These are phyloP conservation scores for Schrenkiella parvula DNA, from an alignment of 345 rosid species.

Conservation along the genomic window DNA sequence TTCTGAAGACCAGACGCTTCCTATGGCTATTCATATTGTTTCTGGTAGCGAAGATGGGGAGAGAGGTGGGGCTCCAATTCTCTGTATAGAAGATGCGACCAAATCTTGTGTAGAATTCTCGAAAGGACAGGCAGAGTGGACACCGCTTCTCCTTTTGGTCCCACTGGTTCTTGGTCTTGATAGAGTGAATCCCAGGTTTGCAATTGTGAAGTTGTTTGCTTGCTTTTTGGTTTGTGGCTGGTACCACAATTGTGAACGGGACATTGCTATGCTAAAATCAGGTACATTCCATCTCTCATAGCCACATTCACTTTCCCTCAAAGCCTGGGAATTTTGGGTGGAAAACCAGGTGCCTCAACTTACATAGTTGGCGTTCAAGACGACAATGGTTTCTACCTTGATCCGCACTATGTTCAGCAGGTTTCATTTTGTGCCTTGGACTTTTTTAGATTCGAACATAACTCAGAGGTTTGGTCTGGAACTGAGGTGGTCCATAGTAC, in stretches of 20 bases:
- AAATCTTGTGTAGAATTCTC: constrained; percentile 69
- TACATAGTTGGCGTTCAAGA: constrained; percentile 92
- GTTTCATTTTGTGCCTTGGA: constrained; percentile 11
- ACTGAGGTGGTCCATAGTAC: neutral
- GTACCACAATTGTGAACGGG: too few relatives aligned
- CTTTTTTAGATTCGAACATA: neutral
- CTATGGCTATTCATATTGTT: constrained; percentile 85
- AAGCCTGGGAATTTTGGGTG: constrained; percentile 92
- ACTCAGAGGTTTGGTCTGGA: neutral
- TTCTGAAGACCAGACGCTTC: constrained; percentile 40
- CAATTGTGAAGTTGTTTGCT: neutral
- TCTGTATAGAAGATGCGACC: constrained; percentile 74
- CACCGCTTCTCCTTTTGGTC: constrained; percentile 80
- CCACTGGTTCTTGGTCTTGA: constrained; percentile 97
- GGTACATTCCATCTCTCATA: constrained; percentile 77
- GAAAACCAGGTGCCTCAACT: constrained; percentile 88
- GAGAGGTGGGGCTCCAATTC: constrained; percentile 94
- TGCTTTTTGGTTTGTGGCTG: neutral
- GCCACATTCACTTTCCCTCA: constrained; percentile 84
- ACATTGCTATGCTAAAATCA: constrained; percentile 13
- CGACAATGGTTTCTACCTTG: constrained; percentile 74
- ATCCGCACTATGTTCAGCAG: constrained; percentile 84
- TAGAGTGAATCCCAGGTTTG: constrained; percentile 83
- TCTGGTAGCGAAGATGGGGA: constrained; percentile 96
- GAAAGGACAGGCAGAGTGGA: constrained; percentile 58